phyloP scores from a whole-genome alignment of 768 basidiomycete genomes.

The Gloeophyllum trabeum region DNA sequence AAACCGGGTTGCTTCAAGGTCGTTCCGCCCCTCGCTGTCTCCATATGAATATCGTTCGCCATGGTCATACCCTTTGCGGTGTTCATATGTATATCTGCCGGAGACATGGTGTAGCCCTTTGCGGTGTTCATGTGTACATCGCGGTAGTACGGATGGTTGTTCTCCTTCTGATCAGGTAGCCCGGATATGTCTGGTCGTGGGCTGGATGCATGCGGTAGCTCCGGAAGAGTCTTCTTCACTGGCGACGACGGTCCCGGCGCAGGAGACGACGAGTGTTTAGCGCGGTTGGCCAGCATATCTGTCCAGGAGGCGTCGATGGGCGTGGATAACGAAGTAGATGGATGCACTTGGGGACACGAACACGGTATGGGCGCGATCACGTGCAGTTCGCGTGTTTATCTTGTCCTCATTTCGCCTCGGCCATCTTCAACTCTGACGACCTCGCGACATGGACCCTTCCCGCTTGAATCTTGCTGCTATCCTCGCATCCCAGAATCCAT shows the following conservation, averaged over 20 bases:
- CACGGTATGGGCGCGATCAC: background rate
- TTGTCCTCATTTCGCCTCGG: background rate
- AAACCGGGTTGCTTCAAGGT: slow-evolving; percentile 45
- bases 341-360: too few relatives aligned
- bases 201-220: background rate
- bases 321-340: too few relatives aligned
- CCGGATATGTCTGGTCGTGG: background rate
- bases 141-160: slow-evolving; percentile 21
- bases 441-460: background rate
- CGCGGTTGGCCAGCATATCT: background rate
- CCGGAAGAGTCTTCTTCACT: background rate
- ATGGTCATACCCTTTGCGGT: slow-evolving; percentile 46
- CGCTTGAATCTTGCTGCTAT: slow-evolving; percentile 45
- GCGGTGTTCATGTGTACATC: slow-evolving; percentile 79
- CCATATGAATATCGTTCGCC: slow-evolving; percentile 55
- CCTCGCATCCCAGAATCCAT: slow-evolving; percentile 39
- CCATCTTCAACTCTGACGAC: too few relatives aligned
- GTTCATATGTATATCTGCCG: slow-evolving; percentile 48
- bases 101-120: slow-evolving; percentile 38
- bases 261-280: background rate
- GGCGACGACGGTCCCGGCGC: background rate
- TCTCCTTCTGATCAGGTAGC: slow-evolving; percentile 4
- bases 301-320: too few relatives aligned
- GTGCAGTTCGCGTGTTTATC: background rate
- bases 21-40: slow-evolving; percentile 38